Base-by-base conservation (phyloP, 192 early-diverging fungal species). In the Backusella macrospora region DNA sequence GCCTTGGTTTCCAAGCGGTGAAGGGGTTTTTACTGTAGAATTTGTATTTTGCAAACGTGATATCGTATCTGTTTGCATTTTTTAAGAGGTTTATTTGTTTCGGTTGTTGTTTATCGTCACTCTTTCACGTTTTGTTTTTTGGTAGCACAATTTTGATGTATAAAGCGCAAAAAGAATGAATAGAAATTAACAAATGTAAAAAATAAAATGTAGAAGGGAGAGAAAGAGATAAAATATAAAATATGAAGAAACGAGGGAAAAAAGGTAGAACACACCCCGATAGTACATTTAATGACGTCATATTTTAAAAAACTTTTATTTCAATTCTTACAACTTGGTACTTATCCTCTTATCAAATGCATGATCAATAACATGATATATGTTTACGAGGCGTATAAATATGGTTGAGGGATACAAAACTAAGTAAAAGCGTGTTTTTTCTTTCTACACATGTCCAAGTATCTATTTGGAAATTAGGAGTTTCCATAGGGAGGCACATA, bases 21-120 rank as follows among this genome's bases (percentile, higher is more conserved):
- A 72, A 55, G 62, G 42, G 26, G 71, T 62, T 62, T 72, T 72
- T 42, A 63, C 71, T 39, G 39, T 72, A 46, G 71, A 62, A 37
- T 21, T 39, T 15, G 15, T 63, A 44, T 72, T 59, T 63, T 49
- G 48, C 37, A 59, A 49, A 18, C 69, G 46, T 39, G 69, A 65
- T 65, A 65, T 65, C 16, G 63, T 40, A 65, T 65, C 63, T 39
- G 63, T 39, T 38, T 65, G 63, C 63, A 65, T 65, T 65, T 65
- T 65, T 65, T 39, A 9, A 26, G 52, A 59, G 4, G 9, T 4
- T 59, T 59, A 26, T 59, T 59, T n/a, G 52, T 59, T 59, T 59
- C 26, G 21, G 21, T 59, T 59, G 52, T 13, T 59, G 52, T 59
- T n/a, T 59, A 23, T 59, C 23, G 52, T 59, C 52, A 23, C 23